These are phyloP conservation scores for Nematodospora anomalae DNA, from an alignment of 1,139 yeast genomes.

Conservation along the genomic window DNA sequence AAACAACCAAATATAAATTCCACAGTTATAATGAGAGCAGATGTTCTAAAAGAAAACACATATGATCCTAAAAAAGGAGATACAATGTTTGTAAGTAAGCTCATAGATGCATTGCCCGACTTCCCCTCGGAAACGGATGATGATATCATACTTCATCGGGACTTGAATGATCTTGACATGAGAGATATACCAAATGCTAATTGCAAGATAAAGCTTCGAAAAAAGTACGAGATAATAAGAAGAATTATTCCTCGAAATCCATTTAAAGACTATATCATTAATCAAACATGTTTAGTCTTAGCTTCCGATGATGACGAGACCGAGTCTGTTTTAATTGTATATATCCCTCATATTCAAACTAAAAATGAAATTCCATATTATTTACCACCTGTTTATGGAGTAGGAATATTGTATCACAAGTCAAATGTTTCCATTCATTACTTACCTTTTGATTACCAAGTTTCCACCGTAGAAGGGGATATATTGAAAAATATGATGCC, in stretches of 20 bases:
- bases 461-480: conserved; percentile 15
- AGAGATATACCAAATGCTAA: conserved; percentile 43
- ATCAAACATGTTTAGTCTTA: conserved; percentile 74
- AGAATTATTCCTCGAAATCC: conserved; percentile 90
- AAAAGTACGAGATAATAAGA: conserved; percentile 61
- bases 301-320: conserved; percentile 18
- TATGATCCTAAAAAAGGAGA: conserved; percentile 42
- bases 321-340: conserved; percentile 54
- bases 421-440: conserved; percentile 75
- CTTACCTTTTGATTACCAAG: conserved; percentile 53
- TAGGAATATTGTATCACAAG: conserved; percentile 65
- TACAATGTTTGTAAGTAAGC: conserved; percentile 33
- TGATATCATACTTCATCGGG: conserved; percentile 41
- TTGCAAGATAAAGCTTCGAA: conserved; percentile 29
- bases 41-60: conserved; percentile 60
- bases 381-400: conserved; percentile 78
- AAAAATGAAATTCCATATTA: conserved; percentile 81
- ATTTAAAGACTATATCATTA: conserved; percentile 74
- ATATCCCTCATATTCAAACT: conserved; percentile 67
- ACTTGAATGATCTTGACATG: conserved; percentile 58
- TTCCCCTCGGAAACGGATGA: conserved; percentile 28
- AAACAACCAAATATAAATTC: conserved; percentile 90
- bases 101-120: conserved; percentile 33
- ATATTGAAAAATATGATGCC: conserved; percentile 37
- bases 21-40: conserved; percentile 87